A percentile compares a stretch with the other conserved stretches of the same genome.
Evolutionary conservation across 768 basidiomycete genomes (phyloP).

Genomic region (Tulasnella sp.): DNA sequence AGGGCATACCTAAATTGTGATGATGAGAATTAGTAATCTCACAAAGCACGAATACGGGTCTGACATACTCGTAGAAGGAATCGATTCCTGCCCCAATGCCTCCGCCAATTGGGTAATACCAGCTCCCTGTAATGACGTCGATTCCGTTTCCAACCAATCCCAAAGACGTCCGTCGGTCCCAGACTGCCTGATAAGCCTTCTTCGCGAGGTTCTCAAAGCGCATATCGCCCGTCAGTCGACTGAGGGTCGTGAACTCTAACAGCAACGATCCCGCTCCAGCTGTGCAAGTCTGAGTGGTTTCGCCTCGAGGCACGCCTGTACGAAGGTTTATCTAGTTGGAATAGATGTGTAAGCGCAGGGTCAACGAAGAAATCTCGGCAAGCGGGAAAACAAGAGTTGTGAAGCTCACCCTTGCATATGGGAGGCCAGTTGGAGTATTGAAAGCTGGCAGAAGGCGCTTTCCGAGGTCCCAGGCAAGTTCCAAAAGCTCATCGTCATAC

Average conservation of each 20-base stretch:
- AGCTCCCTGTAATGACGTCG: conserved; percentile 78
- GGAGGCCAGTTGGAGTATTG: conserved; percentile 86
- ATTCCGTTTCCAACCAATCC: conserved; percentile 88
- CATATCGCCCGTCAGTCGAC: conserved; percentile 85
- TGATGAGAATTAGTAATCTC: not conserved
- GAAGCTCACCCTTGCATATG: conserved; percentile 86
- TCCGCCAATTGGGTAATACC: conserved; percentile 75
- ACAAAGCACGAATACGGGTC: not conserved
- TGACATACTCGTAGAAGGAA: conserved; percentile 77
- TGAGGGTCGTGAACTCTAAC: conserved; percentile 91
- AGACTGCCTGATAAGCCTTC: conserved; percentile 89
- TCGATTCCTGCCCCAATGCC: conserved; percentile 94
- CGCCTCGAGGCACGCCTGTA: conserved; percentile 73
- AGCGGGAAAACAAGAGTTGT: too few relatives aligned
- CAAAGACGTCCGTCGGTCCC: conserved; percentile 87
- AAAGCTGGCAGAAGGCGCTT: conserved; percentile 88
- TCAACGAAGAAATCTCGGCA: too few relatives aligned
- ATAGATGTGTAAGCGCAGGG: not conserved
- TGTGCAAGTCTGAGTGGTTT: conserved; percentile 83
- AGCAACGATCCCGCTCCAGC: conserved; percentile 93
- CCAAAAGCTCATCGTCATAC: conserved; percentile 80
- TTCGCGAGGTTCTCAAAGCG: conserved; percentile 88
- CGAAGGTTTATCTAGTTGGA: conserved; percentile 74
- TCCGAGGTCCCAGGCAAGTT: conserved; percentile 85
- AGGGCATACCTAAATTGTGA: conserved; percentile 61